Percentiles rank a stretch among this genome's conserved stretches.
Conservation (phyloP, 163 green algal species). For the Prototheca wickerhamii region DNA sequence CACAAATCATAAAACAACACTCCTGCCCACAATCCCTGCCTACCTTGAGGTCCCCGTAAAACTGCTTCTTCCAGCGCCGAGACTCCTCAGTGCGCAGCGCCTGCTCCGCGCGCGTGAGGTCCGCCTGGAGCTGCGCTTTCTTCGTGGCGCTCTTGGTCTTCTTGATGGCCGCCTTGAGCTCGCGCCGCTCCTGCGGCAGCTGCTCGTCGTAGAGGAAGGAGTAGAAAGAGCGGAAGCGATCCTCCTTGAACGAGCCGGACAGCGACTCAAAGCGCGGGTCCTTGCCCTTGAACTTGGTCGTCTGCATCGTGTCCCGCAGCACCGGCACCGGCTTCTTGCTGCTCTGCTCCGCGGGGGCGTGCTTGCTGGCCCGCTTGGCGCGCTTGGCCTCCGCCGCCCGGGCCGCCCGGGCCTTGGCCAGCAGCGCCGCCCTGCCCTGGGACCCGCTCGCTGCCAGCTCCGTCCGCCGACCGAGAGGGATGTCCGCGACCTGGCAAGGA, state of each 20-base stretch:
- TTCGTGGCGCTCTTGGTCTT: slow-evolving; percentile 34
- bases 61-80: slow-evolving; percentile 15
- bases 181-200: slow-evolving; percentile 56
- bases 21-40: neutral
- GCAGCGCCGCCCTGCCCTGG: slow-evolving; percentile 6
- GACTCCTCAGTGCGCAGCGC: slow-evolving; percentile 41
- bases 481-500: slow-evolving; percentile 7
- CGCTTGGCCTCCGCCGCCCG: neutral
- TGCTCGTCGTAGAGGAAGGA: slow-evolving; percentile 81
- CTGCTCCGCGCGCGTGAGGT: slow-evolving; percentile 46
- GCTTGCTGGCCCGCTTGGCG: slow-evolving; percentile 57
- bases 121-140: slow-evolving; percentile 30
- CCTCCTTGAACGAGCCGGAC: slow-evolving; percentile 30
- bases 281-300: slow-evolving; percentile 18
- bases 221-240: slow-evolving; percentile 59
- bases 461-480: slow-evolving; percentile 21
- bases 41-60: slow-evolving; percentile 38
- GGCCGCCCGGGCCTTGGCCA: slow-evolving; percentile 4
- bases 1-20: neutral
- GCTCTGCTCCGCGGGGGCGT: slow-evolving; percentile 56
- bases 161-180: slow-evolving; percentile 38
- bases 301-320: slow-evolving; percentile 55
- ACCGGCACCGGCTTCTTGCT: slow-evolving; percentile 64
- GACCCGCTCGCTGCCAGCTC: slow-evolving; percentile 14
- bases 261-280: slow-evolving; percentile 72